Percentiles rank a stretch among this genome's conserved stretches.
Evolutionary conservation across 1,139 yeast genomes (phyloP).

Genomic region (Zygosaccharomyces pseudobailii): DNA sequence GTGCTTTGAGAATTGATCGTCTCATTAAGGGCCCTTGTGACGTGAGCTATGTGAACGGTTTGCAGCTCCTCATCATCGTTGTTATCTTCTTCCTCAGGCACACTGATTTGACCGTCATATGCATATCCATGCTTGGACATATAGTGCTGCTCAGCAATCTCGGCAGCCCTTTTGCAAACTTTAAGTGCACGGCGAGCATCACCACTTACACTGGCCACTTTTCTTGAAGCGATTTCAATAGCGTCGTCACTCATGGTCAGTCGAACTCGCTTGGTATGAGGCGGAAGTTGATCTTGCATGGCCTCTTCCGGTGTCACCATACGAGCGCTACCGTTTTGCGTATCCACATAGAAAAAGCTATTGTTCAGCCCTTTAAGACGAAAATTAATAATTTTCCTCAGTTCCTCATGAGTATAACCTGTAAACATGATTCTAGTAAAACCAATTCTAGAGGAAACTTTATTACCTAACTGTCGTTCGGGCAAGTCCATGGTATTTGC

Average conservation of each 20-base stretch:
- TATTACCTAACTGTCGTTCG: constrained; percentile 79
- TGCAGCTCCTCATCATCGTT: constrained; percentile 40
- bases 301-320: constrained; percentile 18
- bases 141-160: constrained; percentile 68
- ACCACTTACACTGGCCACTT: constrained; percentile 94
- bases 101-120: constrained; percentile 22
- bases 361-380: constrained; percentile 56
- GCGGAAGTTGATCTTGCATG: constrained; percentile 10
- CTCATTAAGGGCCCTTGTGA: constrained; percentile 74
- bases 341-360: constrained; percentile 32
- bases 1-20: constrained; percentile 70
- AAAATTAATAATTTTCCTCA: constrained; percentile 67
- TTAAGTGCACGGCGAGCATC: constrained; percentile 93
- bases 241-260: constrained; percentile 66
- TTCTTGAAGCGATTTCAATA: constrained; percentile 84
- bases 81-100: constrained; percentile 17
- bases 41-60: constrained; percentile 62
- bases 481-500: constrained; percentile 98
- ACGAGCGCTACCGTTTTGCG: constrained; percentile 33
- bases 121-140: constrained; percentile 34
- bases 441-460: constrained; percentile 88
- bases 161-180: constrained; percentile 86
- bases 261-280: constrained; percentile 32
- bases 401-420: constrained; percentile 79
- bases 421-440: constrained; percentile 80